Percentiles rank a stretch among this genome's conserved stretches.
phyloP scores from a whole-genome alignment of 768 basidiomycete species.

The Tubosaeta sp. region DNA sequence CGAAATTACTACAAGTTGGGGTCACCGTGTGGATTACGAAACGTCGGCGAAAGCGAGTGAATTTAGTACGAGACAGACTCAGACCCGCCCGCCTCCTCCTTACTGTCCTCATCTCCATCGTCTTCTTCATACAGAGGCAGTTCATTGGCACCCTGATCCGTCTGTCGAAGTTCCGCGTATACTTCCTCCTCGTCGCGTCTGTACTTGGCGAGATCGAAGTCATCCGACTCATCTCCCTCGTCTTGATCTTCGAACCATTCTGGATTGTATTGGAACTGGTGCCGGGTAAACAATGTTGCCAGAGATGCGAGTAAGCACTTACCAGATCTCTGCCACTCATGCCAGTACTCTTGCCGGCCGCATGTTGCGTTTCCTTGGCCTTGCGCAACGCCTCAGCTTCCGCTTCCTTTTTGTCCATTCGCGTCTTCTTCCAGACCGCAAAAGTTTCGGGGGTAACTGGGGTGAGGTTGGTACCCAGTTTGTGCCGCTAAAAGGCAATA shows the following conservation, averaged over 20 bases:
- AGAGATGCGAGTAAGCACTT: conserved; percentile 22
- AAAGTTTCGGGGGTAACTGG: conserved; percentile 92
- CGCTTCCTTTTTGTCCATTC: conserved; percentile 92
- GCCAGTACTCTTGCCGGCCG: conserved; percentile 86
- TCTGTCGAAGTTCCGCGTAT: conserved; percentile 23
- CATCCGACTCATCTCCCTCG: conserved; percentile 41
- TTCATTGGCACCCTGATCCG: conserved; percentile 13
- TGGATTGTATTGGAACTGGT: conserved; percentile 90
- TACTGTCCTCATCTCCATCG: conserved; percentile 7
- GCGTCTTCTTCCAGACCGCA: conserved; percentile 90
- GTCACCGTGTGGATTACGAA: conserved; percentile 13
- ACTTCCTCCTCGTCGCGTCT: conserved; percentile 37
- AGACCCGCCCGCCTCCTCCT: not conserved
- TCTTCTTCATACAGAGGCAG: conserved; percentile 22
- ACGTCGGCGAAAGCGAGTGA: not conserved
- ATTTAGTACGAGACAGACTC: not conserved
- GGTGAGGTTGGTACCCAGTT: conserved; percentile 84
- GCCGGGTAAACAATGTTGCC: conserved; percentile 6
- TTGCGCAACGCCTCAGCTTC: conserved; percentile 78
- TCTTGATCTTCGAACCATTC: conserved; percentile 88
- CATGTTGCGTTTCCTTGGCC: conserved; percentile 73
- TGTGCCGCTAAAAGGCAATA: conserved; percentile 67
- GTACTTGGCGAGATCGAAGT: conserved; percentile 59
- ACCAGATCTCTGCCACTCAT: conserved; percentile 97
- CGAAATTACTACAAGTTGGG: not conserved